Conservation (phyloP, 1,284 basidiomycete genomes). For the Vanrija humicola region DNA sequence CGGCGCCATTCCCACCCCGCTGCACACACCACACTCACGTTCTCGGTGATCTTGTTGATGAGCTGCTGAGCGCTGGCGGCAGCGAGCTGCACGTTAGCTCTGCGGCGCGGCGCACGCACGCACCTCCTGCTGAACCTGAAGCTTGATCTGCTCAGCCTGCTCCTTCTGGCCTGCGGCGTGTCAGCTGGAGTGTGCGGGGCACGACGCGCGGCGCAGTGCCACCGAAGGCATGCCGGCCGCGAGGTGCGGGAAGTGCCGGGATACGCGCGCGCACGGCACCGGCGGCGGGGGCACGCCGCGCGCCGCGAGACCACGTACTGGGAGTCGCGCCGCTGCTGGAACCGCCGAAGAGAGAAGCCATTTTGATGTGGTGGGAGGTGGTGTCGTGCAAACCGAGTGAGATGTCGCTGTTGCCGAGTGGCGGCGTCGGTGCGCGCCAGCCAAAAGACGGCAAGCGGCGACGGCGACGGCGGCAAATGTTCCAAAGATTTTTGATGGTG, state of each 20-base stretch:
- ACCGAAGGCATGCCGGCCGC: background rate
- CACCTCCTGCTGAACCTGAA: slow-evolving; percentile 46
- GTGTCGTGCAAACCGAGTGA: background rate
- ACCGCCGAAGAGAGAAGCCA: slow-evolving; percentile 10
- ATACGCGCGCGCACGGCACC: background rate
- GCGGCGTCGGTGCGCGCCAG: background rate
- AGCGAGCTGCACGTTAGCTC: slow-evolving; percentile 31
- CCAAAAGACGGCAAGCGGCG: background rate
- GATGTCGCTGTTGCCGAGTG: background rate
- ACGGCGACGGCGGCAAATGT: background rate
- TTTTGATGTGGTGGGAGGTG: background rate
- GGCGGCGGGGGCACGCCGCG: too few relatives aligned
- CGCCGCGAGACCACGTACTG: background rate
- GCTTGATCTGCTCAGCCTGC: slow-evolving; percentile 49
- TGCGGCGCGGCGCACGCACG: background rate
- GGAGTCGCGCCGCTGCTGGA: slow-evolving; percentile 3
- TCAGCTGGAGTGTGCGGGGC: background rate
- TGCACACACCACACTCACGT: slow-evolving; percentile 30
- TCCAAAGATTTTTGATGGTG: slow-evolving; percentile 9
- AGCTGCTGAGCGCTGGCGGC: slow-evolving; percentile 48
- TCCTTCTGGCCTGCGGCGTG: slow-evolving; percentile 36
- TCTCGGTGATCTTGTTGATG: slow-evolving; percentile 51
- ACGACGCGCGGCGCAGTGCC: background rate
- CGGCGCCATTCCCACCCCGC: too few relatives aligned
- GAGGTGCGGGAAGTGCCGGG: background rate